Evolutionary conservation across 768 basidiomycete species (phyloP), one percentile per base, ranked within the genome.

Genomic region (Arthromyces matolae): DNA sequence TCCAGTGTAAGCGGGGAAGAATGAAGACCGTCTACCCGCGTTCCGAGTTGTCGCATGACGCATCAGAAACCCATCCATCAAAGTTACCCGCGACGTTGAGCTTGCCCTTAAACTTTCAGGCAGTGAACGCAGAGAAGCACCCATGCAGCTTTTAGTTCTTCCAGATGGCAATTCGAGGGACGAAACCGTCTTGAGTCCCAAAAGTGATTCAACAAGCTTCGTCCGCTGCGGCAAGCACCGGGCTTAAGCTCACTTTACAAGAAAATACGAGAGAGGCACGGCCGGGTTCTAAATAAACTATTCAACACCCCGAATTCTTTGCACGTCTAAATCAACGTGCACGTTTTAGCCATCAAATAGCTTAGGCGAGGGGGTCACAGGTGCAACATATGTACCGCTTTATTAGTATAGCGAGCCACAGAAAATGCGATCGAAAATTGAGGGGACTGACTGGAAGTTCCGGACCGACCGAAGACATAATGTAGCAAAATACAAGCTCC

Each of bases 301-400:
- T 19, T 14, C 13, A 32, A 37, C 41, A 49, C 48, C 33, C 45
- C 31, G 27, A 43, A 44, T 38, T 16, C 29, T 14, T 42, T 33
- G 38, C 31, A 34, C 41, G 19, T 36, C 18, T 37, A 23, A 19
- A 31, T 37, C 28, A 37, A 33, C 42, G 10, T n/a, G n/a, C 31
- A 44, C 24, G 25, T 31, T 20, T 8, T 27, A 13, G 19, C 31
- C 49, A 50, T 50, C 49, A 50, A 42, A 50, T 37, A 33, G 27
- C 34, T 20, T 39, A 44, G 12, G 29, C 49, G 42, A 45, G 38
- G 35, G 27, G 48, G 41, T 22, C 18, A 39, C 42, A 50, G 27
- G 42, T 37, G 23, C 41, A 35, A 42, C 22, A n/a, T n/a, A n/a
- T n/a, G 48, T 49, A 34, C 47, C 47, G 41, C 18, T 49, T 39